Evolutionary conservation across 2,329 filamentous ascomycete species (phyloP).

Genomic region (Hypomyces rosellus): DNA sequence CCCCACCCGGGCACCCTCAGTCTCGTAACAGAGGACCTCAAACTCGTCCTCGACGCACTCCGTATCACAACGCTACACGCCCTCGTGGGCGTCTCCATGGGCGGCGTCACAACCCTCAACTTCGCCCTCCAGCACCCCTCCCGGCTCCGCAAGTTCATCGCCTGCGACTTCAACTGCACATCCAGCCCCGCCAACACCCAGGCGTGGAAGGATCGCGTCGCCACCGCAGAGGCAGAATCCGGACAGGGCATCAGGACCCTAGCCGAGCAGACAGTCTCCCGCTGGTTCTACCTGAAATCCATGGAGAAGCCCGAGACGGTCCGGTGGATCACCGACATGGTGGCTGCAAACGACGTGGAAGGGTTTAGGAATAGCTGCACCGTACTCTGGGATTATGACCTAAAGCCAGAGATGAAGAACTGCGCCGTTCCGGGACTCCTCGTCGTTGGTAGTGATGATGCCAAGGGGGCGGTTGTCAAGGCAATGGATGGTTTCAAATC

Average conservation of each 20-base stretch:
- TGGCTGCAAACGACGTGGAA: slow-evolving; percentile 60
- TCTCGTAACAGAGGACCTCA: slow-evolving; percentile 61
- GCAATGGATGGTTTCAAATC: slow-evolving; percentile 71
- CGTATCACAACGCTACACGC: slow-evolving; percentile 60
- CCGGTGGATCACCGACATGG: slow-evolving; percentile 59
- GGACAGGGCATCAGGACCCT: slow-evolving; percentile 58
- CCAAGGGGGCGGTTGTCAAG: slow-evolving; percentile 62
- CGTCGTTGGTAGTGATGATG: slow-evolving; percentile 68
- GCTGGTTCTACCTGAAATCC: slow-evolving; percentile 68
- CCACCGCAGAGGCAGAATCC: slow-evolving; percentile 52
- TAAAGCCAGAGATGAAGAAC: slow-evolving; percentile 48
- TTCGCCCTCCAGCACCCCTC: slow-evolving; percentile 61
- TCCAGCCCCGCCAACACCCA: slow-evolving; percentile 68
- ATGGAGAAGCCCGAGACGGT: slow-evolving; percentile 41
- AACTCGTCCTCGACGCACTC: slow-evolving; percentile 59
- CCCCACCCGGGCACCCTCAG: slow-evolving; percentile 53
- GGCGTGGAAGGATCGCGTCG: slow-evolving; percentile 73
- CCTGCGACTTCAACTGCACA: slow-evolving; percentile 72
- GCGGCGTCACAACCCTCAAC: slow-evolving; percentile 71
- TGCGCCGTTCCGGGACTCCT: slow-evolving; percentile 58
- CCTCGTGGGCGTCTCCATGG: slow-evolving; percentile 72
- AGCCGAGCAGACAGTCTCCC: slow-evolving; percentile 62
- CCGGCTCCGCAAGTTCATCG: slow-evolving; percentile 55
- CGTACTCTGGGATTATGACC: slow-evolving; percentile 66
- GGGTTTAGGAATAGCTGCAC: slow-evolving; percentile 64